Evolutionary conservation across 78 protist genomes (phyloP).

Genomic region (Dictyostelium citrinum): DNA sequence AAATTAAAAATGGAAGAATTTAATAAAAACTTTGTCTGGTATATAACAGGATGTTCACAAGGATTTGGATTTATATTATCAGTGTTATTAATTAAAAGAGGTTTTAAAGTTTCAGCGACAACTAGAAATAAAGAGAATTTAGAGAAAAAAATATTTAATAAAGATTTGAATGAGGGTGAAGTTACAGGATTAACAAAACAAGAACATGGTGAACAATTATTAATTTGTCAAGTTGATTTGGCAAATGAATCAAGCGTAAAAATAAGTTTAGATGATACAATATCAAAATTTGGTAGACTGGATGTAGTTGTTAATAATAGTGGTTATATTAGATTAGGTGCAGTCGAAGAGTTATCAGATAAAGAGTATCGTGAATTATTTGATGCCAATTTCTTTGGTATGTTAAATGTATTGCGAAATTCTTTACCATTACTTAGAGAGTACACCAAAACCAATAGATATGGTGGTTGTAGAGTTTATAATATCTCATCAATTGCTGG

Average conservation of each 20-base stretch:
- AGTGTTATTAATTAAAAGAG: neutral
- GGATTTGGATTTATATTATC: slow-evolving; percentile 27
- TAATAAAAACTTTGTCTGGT: slow-evolving; percentile 10
- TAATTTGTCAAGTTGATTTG: slow-evolving; percentile 4
- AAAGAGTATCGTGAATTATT: neutral
- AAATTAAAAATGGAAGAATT: neutral
- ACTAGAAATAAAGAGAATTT: slow-evolving; percentile 13
- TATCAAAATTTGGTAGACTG: neutral
- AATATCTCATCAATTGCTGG: slow-evolving; percentile 36
- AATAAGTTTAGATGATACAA: neutral
- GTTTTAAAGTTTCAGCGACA: slow-evolving; percentile 8
- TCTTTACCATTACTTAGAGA: neutral
- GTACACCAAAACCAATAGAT: neutral
- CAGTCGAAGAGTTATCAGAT: slow-evolving; percentile 18
- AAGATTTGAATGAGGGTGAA: neutral
- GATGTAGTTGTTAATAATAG: slow-evolving; percentile 44
- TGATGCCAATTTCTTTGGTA: slow-evolving; percentile 32
- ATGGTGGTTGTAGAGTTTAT: neutral
- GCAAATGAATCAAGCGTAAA: neutral
- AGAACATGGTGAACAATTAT: neutral
- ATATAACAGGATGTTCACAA: slow-evolving; percentile 39
- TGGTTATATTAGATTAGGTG: neutral
- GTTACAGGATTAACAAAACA: neutral
- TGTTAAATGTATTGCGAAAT: slow-evolving; percentile 30
- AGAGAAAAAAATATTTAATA: neutral